Percentiles rank a stretch among this genome's conserved stretches.
Conservation (phyloP, 768 basidiomycete species). For the Podaxis carcinomalis region DNA sequence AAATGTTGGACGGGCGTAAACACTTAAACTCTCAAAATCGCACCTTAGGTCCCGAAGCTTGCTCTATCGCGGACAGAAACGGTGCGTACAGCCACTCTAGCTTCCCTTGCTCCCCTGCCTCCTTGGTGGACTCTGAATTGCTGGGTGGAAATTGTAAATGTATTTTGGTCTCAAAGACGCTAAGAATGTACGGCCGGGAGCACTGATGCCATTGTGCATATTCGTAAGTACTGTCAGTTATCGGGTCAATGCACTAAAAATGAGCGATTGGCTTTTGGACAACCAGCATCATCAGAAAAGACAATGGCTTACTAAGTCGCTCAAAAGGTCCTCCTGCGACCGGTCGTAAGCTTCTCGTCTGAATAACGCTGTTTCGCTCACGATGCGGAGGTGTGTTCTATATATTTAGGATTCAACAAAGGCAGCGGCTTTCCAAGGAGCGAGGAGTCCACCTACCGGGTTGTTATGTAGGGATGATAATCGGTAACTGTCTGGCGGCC, state of each 20-base stretch:
- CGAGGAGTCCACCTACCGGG: slow-evolving; percentile 20
- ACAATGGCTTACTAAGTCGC: slow-evolving; percentile 16
- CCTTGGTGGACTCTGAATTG: slow-evolving; percentile 3
- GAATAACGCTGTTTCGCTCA: slow-evolving; percentile 26
- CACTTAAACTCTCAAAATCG: neutral
- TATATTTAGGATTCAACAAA: neutral
- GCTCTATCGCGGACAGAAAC: slow-evolving; percentile 19
- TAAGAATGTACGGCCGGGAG: slow-evolving; percentile 20
- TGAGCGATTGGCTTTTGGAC: slow-evolving; percentile 2
- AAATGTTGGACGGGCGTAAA: neutral
- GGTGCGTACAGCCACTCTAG: slow-evolving; percentile 29
- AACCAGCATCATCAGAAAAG: neutral
- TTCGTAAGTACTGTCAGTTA: neutral
- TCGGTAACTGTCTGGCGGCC: slow-evolving; percentile 14
- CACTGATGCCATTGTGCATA: slow-evolving; percentile 20
- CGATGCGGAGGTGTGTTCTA: slow-evolving; percentile 30
- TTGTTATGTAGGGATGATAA: slow-evolving; percentile 32
- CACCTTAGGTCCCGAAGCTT: slow-evolving; percentile 27
- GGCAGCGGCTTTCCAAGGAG: neutral
- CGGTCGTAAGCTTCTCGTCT: slow-evolving; percentile 24
- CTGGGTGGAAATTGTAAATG: slow-evolving; percentile 18
- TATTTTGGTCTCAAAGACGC: slow-evolving; percentile 26
- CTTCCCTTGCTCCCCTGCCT: slow-evolving; percentile 4
- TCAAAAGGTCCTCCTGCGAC: slow-evolving; percentile 19
- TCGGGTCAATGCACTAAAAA: neutral